Evolutionary conservation across 257 asterid species (phyloP), one percentile per base, ranked within the genome.

Genomic region (Leptodermis oblonga): DNA sequence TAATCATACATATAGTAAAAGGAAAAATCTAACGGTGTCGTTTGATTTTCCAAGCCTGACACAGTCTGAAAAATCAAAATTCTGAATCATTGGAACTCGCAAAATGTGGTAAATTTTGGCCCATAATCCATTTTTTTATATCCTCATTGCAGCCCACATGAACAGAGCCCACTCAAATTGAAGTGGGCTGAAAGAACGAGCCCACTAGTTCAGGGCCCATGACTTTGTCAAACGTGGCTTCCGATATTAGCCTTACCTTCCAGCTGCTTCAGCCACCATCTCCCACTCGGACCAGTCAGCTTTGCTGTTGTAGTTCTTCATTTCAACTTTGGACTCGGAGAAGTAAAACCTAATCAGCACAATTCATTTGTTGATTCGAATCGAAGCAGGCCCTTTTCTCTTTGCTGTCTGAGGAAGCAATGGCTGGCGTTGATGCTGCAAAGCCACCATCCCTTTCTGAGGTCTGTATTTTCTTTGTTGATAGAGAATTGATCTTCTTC

Each of bases 391-490:
- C 49, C 62, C 65, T 23, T 34, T 42, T 7, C 31, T 62, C 43
- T n/a, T n/a, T 17, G 70, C 75, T 62, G 70, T 70, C 53, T 64
- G 56, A 69, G 43, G 37, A 18, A 46, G 62, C 80, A 69, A 87
- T 89, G 96, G 87, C 92, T 61, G 92, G 79, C 23, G 87, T 74
- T 14, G 86, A 77, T 61, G 46, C 79, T 39, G 39, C 84, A 46
- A 84, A 80, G 69, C 41, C 36, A 28, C 85, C 83, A 37, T 80
- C 96, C 46, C 76, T 89, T 17, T 73, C 81, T 41, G 83, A 89
- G 95, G 95, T 89, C 20, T 9, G 46, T 1, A n/a, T 18, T 17
- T 0, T 55, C 61, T 31, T 30, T 77, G 37, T 12, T 25, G 20
- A 49, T 42, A 52, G 55, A 34, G 58, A 58, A 69, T 43, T 34